A percentile compares a stretch with the other conserved stretches of the same genome.
Conservation (phyloP, 2,329 filamentous ascomycete species). For the Emergomyces orientalis region DNA sequence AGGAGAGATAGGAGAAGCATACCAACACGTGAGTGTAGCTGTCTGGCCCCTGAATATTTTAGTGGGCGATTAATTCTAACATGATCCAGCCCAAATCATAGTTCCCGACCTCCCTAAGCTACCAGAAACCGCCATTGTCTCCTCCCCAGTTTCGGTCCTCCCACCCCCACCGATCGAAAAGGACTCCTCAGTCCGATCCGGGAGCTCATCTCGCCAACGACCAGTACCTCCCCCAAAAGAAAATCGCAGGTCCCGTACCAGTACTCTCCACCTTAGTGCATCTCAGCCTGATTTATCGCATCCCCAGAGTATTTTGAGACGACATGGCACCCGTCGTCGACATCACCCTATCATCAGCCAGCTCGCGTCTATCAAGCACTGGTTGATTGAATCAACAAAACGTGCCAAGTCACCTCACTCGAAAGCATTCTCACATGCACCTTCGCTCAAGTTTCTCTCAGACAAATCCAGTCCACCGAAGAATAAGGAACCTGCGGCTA, state of each 20-base stretch:
- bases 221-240: conserved; percentile 84
- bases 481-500: conserved; percentile 27
- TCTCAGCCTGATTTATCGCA: conserved; percentile 54
- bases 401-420: conserved; percentile 49
- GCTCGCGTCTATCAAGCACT: conserved; percentile 59
- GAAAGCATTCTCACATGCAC: conserved; percentile 23
- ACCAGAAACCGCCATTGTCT: conserved; percentile 51
- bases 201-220: conserved; percentile 66
- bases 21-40: conserved; percentile 31
- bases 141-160: conserved; percentile 25
- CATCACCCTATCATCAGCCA: conserved; percentile 58
- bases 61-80: background rate
- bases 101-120: conserved; percentile 69
- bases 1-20: conserved; percentile 67
- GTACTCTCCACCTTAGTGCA: conserved; percentile 77
- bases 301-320: conserved; percentile 47
- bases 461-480: conserved; percentile 34
- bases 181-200: conserved; percentile 58
- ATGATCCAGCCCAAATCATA: conserved; percentile 47
- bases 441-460: conserved; percentile 30
- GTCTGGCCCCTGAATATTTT: background rate
- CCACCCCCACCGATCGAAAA: conserved; percentile 67
- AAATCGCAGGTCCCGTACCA: conserved; percentile 65
- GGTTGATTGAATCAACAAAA: conserved; percentile 60
- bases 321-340: conserved; percentile 47